Evolutionary conservation across 2,329 filamentous ascomycete genomes (phyloP).

Genomic region (Paradendryphiella salina): DNA sequence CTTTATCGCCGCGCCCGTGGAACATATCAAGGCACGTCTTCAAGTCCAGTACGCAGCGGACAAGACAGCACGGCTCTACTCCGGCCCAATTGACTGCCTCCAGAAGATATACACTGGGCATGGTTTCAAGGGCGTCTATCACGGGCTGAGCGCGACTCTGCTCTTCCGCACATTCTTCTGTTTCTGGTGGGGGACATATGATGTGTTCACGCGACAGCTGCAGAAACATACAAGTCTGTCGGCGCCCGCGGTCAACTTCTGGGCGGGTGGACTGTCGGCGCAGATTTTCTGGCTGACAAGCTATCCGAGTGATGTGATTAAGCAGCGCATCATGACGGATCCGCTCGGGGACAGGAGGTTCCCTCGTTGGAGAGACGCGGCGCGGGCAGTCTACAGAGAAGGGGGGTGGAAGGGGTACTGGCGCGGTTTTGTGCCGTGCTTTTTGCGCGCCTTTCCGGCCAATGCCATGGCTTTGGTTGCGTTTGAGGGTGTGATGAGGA

Average conservation of each 20-base stretch:
- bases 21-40: constrained; percentile 91
- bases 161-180: constrained; percentile 94
- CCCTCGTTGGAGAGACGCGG: constrained; percentile 77
- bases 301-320: constrained; percentile 91
- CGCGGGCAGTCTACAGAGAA: constrained; percentile 73
- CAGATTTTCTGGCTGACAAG: constrained; percentile 94
- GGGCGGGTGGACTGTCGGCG: constrained; percentile 90
- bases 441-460: constrained; percentile 89
- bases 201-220: constrained; percentile 73
- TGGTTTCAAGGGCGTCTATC: constrained; percentile 79
- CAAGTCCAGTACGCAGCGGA: constrained; percentile 89
- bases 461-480: constrained; percentile 92
- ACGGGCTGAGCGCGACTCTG: constrained; percentile 80
- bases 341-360: constrained; percentile 72
- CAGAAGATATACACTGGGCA: constrained; percentile 63
- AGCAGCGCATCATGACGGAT: constrained; percentile 97
- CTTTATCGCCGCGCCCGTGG: constrained; percentile 89
- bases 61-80: constrained; percentile 78
- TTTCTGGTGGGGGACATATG: constrained; percentile 98
- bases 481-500: constrained; percentile 88
- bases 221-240: constrained; percentile 69
- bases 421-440: constrained; percentile 90
- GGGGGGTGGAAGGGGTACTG: constrained; percentile 80
- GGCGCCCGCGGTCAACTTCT: constrained; percentile 87
- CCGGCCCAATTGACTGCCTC: constrained; percentile 82